Base-by-base conservation (phyloP, 2,329 filamentous ascomycete genomes). In the Fusarium sp. region DNA sequence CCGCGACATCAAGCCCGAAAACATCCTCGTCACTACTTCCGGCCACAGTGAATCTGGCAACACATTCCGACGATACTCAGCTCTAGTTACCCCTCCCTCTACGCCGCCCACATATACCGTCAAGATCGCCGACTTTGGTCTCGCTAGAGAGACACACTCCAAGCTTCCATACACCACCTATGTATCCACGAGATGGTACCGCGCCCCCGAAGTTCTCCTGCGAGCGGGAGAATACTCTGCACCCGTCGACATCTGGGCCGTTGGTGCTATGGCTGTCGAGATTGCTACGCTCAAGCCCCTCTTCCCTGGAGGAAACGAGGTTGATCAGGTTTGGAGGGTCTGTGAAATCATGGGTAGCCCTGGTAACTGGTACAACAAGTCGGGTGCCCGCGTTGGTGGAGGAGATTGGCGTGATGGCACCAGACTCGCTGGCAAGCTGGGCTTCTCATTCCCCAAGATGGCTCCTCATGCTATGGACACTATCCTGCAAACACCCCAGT, bases 341-440 rank as follows among this genome's bases (percentile, higher is more conserved):
- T 99, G 95, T 74, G 95, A 99, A 76, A 97, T 99, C 56, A 99
- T 99, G 95, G 95, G 95, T 45, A 98, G 94, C 79, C 95, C 95
- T 3, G 95, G 95, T 40, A 94, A 94, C 79, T 99, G 95, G 95
- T 95, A 96, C 75, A 97, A 91, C 82, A 97, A 97, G 78, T 83
- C 91, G 6, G 93, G 93, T 24, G 83, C 84, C 25, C 91, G 89
- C 66, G 91, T 99, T 26, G 95, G 95, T 52, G 95, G 95, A 73
- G 95, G 95, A 72, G 95, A 99, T 69, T 99, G 95, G 95, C 92
- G 93, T 72, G 95, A 99, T 56, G 95, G 95, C 54, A 93, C 93
- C 41, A 87, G 92, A 61, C 82, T 99, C 57, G 95, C 95, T 53
- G 92, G 95, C 69, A 98, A 98, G 82, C 85, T 99, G 64, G 95